Evolutionary conservation across 768 basidiomycete species (phyloP), one percentile per base, ranked within the genome.

Genomic region (Austroboletus eburneus): DNA sequence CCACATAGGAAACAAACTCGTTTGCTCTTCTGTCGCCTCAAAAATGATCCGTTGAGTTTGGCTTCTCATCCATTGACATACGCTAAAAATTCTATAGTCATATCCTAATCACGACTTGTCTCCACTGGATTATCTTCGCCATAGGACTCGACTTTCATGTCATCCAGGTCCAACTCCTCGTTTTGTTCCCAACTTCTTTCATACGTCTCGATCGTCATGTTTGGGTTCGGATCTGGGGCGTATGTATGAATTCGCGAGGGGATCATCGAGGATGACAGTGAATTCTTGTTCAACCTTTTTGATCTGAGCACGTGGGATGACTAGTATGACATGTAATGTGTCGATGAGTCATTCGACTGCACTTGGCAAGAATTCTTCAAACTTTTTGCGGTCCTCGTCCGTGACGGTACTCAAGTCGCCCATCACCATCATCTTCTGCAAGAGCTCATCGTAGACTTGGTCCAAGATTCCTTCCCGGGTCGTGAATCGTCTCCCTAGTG

Each of bases 401-500:
- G 59, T 65, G 8, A 68, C 64, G 4, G 54, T 57, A 20, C 51
- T 54, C 7, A 86, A 78, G 63, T 92, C 91, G 20, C 90, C 89
- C 1, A 74, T 71, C 1, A 83, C 73, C 61, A 94, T 84, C 12
- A 86, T 82, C 61, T 97, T 97, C 50, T 86, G 84, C 23, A 85
- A 85, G 9, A 99, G 79, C 62, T 99, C 95, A 51, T 95, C 93
- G 70, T 95, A 92, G 2, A 99, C 78, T 60, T 98, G 96, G 48
- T 89, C 79, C 29, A 99, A 74, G 45, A 98, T 85, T 18, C 96
- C 96, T 67, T 99, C 96, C 18, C 98, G 74, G 0, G 96, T 99
- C 0, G 96, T 99, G 72, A 99, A 99, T 9, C 96, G 80, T 9
- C 96, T 96, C 12, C 96, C 96, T 3, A 99, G 80, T 0, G 96